Conservation (phyloP, 768 basidiomycete genomes). For the Tubosaeta sp. region DNA sequence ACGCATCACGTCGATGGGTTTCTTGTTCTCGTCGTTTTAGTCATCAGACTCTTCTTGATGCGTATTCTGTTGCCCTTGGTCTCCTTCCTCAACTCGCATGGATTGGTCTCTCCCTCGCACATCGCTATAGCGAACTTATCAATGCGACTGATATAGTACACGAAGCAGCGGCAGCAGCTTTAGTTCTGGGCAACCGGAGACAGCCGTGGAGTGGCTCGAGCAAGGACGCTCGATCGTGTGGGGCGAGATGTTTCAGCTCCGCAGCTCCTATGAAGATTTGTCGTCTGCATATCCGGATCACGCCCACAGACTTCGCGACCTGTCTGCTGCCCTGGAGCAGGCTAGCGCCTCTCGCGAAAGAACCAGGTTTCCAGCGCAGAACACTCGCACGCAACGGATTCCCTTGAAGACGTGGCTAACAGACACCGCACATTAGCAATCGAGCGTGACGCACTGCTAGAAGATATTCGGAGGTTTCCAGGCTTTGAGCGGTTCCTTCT, state of each 20-base stretch:
- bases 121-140: conserved; percentile 1
- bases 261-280: conserved; percentile 4
- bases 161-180: conserved; percentile 8
- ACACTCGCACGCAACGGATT: not conserved
- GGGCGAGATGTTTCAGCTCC: conserved; percentile 12
- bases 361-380: not conserved
- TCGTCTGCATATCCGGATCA: not conserved
- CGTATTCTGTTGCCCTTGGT: not conserved
- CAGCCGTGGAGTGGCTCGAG: conserved; percentile 18
- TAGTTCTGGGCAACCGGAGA: not conserved
- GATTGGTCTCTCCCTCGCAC: not conserved
- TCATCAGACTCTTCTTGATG: not conserved
- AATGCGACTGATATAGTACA: conserved; percentile 1
- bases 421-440: not conserved
- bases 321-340: not conserved
- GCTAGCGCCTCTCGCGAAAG: not conserved
- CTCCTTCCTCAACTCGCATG: not conserved
- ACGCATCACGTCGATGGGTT: not conserved
- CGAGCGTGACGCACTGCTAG: not conserved
- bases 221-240: conserved; percentile 14
- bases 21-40: not conserved
- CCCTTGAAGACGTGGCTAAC: not conserved
- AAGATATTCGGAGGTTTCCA: not conserved
- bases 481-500: not conserved
- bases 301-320: not conserved